Evolutionary conservation across 2,329 filamentous ascomycete genomes (phyloP).

Genomic region (Coniochaeta hoffmannii): DNA sequence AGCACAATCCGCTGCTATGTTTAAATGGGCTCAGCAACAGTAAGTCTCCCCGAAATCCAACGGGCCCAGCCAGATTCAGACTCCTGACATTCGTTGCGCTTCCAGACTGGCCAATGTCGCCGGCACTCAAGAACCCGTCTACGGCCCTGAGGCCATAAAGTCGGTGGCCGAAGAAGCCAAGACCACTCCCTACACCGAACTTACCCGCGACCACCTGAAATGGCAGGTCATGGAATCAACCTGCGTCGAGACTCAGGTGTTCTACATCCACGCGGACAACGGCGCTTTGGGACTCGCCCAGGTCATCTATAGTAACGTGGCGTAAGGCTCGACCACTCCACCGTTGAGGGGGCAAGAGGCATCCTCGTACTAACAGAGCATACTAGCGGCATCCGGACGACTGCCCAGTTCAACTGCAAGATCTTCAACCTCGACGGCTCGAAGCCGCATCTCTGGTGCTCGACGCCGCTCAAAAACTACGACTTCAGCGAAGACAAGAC

Average conservation of each 20-base stretch:
- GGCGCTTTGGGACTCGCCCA: constrained; percentile 75
- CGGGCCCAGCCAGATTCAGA: not conserved
- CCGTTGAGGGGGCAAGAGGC: constrained; percentile 1
- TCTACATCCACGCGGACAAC: constrained; percentile 77
- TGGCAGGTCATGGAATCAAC: constrained; percentile 80
- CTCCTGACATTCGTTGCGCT: constrained; percentile 11
- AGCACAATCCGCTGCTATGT: constrained; percentile 47
- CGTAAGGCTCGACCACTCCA: constrained; percentile 47
- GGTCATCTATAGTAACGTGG: constrained; percentile 96
- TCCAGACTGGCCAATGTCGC: constrained; percentile 67
- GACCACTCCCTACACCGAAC: constrained; percentile 71
- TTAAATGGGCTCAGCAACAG: constrained; percentile 94
- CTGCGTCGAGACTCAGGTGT: constrained; percentile 88
- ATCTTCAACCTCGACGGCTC: constrained; percentile 71
- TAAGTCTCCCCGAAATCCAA: constrained; percentile 35
- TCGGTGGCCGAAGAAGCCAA: constrained; percentile 77
- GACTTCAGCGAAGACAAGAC: constrained; percentile 79
- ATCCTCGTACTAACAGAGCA: constrained; percentile 12
- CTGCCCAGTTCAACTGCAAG: constrained; percentile 90
- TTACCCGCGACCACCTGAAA: constrained; percentile 69
- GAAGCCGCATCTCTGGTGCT: constrained; percentile 75
- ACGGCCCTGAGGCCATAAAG: constrained; percentile 80
- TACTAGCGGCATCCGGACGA: constrained; percentile 76
- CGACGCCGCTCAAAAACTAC: constrained; percentile 69
- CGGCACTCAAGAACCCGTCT: constrained; percentile 93